phyloP scores from a whole-genome alignment of 1,284 basidiomycete species.

The Spongispora temasekensis region DNA sequence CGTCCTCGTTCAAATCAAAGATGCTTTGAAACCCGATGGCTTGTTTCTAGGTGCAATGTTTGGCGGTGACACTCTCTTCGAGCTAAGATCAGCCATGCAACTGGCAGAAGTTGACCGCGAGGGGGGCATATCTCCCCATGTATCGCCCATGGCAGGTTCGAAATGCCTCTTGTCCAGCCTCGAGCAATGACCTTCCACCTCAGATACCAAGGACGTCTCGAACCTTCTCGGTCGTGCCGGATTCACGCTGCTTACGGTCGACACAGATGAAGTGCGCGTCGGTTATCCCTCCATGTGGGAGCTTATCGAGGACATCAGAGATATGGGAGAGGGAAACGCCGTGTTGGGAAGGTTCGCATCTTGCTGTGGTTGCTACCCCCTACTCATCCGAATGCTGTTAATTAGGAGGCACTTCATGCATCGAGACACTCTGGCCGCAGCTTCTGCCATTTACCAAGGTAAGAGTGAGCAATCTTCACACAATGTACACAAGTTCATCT shows the following conservation, averaged over 20 bases:
- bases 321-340: slow-evolving; percentile 98
- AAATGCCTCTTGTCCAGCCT: not conserved
- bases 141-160: slow-evolving; percentile 96
- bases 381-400: not conserved
- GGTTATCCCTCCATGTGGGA: slow-evolving; percentile 97
- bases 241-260: slow-evolving; percentile 93
- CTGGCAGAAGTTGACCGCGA: slow-evolving; percentile 93
- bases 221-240: slow-evolving; percentile 91
- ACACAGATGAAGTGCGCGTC: slow-evolving; percentile 91
- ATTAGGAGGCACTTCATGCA: slow-evolving; percentile 68
- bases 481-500: slow-evolving; percentile 7
- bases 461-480: not conserved
- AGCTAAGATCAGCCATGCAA: slow-evolving; percentile 88
- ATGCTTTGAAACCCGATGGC: slow-evolving; percentile 88
- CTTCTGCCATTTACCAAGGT: slow-evolving; percentile 94
- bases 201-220: slow-evolving; percentile 89
- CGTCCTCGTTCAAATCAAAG: slow-evolving; percentile 86
- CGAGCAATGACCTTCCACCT: slow-evolving; percentile 5
- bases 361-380: not conserved
- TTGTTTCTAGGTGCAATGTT: slow-evolving; percentile 94
- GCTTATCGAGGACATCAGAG: slow-evolving; percentile 86
- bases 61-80: slow-evolving; percentile 96
- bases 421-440: slow-evolving; percentile 88
- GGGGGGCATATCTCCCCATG: slow-evolving; percentile 92
- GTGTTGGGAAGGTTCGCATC: slow-evolving; percentile 71